Base-by-base conservation (phyloP, 2,329 filamentous ascomycete genomes). In the Colletotrichum limetticola region DNA sequence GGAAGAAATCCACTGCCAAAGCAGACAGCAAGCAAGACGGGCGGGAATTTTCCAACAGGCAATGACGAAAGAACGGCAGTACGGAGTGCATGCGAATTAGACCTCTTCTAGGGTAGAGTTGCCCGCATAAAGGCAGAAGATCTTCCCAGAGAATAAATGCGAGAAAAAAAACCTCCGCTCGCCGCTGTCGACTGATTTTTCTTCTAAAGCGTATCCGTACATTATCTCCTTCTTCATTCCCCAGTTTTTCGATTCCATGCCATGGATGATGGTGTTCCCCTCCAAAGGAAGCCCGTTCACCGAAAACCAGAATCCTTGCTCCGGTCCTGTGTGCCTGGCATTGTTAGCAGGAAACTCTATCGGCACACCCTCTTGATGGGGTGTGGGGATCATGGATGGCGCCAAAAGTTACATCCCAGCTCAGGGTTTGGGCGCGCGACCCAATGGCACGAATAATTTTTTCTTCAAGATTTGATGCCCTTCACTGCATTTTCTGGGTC, bases 171-270 rank as follows among this genome's bases (percentile, higher is more conserved):
- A n/a, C 42, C 67, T 14, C 37, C 53, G 42, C 37, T 35, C 62
- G 28, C 61, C 37, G 37, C 37, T 19, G 16, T 66, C 67, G 53
- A 59, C 37, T 60, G 56, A 22, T 14, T 64, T 35, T 35, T 35
- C 42, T 49, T 42, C 42, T 49, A 22, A 19, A 49, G 19, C 19
- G 42, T 49, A 49, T 42, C 37, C 16, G 37, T 42, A 42, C 37
- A 42, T 42, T 42, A 56, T 61, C 55, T 52, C 26, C 37, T 49
- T 49, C 24, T 52, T 30, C 32, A 22, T 42, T 60, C 69, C 65
- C 69, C 56, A 46, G 67, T 64, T 55, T 59, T 68, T 52, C 55
- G 24, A 22, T 68, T 69, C 49, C 65, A 46, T 72, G 69, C 69
- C 59, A 72, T 72, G 66, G 42, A 22, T 22, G 42, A 22, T n/a